These are phyloP conservation scores for Neostapfia colusana DNA, from an alignment of 176 grass and related monocot genomes.

Conservation along the genomic window DNA sequence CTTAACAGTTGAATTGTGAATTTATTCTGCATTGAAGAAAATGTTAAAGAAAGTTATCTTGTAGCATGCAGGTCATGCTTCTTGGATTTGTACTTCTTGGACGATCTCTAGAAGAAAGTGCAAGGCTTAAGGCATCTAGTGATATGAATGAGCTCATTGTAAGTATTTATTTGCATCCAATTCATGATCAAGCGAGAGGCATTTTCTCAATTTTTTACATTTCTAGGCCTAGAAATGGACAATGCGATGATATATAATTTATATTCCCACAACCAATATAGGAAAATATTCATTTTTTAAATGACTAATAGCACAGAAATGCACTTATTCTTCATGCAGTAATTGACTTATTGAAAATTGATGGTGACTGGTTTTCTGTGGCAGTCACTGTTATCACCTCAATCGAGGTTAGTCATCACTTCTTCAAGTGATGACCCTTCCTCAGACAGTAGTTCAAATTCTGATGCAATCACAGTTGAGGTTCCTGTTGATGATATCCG, in stretches of 20 bases:
- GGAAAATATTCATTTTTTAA: not conserved
- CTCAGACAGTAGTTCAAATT: constrained; percentile 56
- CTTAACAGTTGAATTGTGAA: constrained; percentile 19
- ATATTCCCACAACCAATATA: not conserved
- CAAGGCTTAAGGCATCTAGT: constrained; percentile 90
- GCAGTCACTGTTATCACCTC: constrained; percentile 92
- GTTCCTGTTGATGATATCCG: constrained; percentile 90
- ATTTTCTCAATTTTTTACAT: not conserved
- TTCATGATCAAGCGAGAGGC: not conserved
- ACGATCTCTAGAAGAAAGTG: constrained; percentile 96
- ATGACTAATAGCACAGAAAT: not conserved
- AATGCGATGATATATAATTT: not conserved
- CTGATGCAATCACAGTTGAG: constrained; percentile 82
- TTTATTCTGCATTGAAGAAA: not conserved
- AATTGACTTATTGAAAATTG: constrained; percentile 25
- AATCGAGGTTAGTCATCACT: constrained; percentile 73
- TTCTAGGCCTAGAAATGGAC: not conserved
- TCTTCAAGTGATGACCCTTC: constrained; percentile 64
- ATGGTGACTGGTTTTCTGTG: constrained; percentile 31
- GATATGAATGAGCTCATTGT: constrained; percentile 98
- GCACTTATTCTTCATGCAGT: not conserved
- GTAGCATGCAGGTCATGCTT: constrained; percentile 99
- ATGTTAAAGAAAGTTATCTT: constrained; percentile 64
- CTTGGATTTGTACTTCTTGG: constrained; percentile 99
- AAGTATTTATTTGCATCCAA: constrained; percentile 44